These are phyloP conservation scores for Populus euphratica DNA, from an alignment of 345 rosid species.

Conservation along the genomic window DNA sequence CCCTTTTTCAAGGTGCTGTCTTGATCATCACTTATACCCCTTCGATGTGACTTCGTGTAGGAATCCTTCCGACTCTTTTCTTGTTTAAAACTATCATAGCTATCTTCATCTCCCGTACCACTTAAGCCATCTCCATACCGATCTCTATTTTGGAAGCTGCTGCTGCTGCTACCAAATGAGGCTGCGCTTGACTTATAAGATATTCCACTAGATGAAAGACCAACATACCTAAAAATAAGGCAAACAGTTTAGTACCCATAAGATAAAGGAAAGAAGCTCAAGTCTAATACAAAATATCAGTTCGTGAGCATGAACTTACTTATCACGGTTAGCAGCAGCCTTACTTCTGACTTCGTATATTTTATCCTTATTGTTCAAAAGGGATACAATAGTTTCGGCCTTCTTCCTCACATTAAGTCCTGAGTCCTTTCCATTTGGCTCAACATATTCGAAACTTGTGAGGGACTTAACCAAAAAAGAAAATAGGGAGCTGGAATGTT, in stretches of 20 bases:
- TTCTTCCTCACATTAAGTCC: constrained; percentile 96
- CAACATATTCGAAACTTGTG: constrained; percentile 87
- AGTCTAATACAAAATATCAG: constrained; percentile 5
- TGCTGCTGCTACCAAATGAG: constrained; percentile 44
- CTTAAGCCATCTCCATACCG: constrained; percentile 40
- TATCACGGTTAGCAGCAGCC: constrained; percentile 87
- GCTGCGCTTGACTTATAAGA: constrained; percentile 65
- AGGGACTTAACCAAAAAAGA: constrained; percentile 59
- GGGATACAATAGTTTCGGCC: constrained; percentile 68
- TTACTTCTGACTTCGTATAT: constrained; percentile 83
- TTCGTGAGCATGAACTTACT: constrained; percentile 46
- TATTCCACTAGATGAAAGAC: constrained; percentile 82
- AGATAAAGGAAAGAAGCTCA: constrained; percentile 7
- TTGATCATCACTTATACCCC: constrained; percentile 38
- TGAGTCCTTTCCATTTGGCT: constrained; percentile 90
- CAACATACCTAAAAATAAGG: constrained; percentile 57
- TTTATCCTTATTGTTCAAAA: constrained; percentile 78
- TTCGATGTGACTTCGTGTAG: constrained; percentile 48
- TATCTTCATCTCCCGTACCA: constrained; percentile 49
- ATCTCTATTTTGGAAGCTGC: constrained; percentile 38
- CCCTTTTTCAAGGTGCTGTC: constrained; percentile 41
- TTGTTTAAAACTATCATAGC: constrained; percentile 47
- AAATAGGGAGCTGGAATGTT: constrained; percentile 21
- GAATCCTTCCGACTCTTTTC: constrained; percentile 48
- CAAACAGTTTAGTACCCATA: not conserved